Percentiles rank a stretch among this genome's conserved stretches.
Conservation (phyloP, 176 grass and related monocot species). For the Saccharum officinarum region DNA sequence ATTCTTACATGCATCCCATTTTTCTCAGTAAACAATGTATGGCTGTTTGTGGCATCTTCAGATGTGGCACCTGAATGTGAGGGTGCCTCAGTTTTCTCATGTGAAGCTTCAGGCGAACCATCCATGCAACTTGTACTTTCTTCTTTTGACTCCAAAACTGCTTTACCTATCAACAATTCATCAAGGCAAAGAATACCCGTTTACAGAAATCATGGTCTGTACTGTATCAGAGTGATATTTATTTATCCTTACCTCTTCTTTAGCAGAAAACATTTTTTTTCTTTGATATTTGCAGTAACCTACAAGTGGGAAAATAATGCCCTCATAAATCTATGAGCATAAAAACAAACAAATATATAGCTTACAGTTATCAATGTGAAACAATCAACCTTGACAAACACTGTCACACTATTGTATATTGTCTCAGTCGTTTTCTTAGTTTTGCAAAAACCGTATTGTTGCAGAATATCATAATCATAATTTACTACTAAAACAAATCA, state of each 20-base stretch:
- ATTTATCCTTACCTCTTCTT: conserved; percentile 54
- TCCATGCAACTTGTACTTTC: conserved; percentile 43
- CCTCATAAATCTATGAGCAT: neutral
- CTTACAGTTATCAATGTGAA: too few relatives aligned
- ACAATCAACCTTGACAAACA: too few relatives aligned
- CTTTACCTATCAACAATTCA: conserved; percentile 51
- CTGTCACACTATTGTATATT: too few relatives aligned
- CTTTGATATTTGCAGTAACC: conserved; percentile 69
- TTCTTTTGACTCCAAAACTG: conserved; percentile 69
- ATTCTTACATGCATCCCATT: conserved; percentile 86
- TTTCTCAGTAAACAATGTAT: conserved; percentile 65
- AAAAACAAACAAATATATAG: conserved; percentile 7
- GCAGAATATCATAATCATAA: too few relatives aligned
- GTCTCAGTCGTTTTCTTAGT: too few relatives aligned
- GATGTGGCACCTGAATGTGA: conserved; percentile 32
- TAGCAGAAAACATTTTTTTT: conserved; percentile 66
- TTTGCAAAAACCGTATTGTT: too few relatives aligned
- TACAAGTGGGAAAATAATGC: conserved; percentile 14
- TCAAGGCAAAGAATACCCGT: conserved; percentile 25
- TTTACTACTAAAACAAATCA: too few relatives aligned
- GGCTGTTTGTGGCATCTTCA: conserved; percentile 31
- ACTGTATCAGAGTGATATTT: neutral
- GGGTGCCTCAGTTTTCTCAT: conserved; percentile 35
- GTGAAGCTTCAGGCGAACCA: conserved; percentile 38
- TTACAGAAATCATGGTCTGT: neutral